Conservation (phyloP, 345 rosid genomes). For the Clarkia xantiana region DNA sequence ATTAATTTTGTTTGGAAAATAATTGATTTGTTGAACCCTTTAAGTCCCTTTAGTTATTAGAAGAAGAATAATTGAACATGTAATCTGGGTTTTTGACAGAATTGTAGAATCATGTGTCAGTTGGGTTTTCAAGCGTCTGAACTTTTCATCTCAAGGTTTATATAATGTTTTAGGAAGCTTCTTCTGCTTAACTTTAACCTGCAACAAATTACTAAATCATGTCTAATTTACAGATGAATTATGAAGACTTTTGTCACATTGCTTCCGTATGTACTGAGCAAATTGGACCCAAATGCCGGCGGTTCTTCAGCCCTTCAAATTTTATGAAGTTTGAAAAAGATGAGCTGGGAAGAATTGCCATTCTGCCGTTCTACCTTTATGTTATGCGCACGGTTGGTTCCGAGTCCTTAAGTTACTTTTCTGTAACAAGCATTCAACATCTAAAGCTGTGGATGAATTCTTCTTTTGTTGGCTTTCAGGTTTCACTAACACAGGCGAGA, state of each 20-base stretch:
- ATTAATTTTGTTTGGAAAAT: no score
- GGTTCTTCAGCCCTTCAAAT: slow-evolving; percentile 95
- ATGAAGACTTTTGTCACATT: slow-evolving; percentile 98
- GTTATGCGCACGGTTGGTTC: slow-evolving; percentile 95
- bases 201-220: background rate
- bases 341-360: slow-evolving; percentile 96
- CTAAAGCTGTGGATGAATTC: background rate
- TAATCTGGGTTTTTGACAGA: no score
- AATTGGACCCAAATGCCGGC: slow-evolving; percentile 93
- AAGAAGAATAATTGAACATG: no score
- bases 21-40: no score
- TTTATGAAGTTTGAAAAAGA: slow-evolving; percentile 99
- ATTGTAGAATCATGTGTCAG: no score
- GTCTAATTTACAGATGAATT: slow-evolving; percentile 61
- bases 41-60: no score
- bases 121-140: no score
- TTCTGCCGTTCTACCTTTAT: slow-evolving; percentile 89
- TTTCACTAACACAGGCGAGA: slow-evolving; percentile 96
- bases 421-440: background rate
- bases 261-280: slow-evolving; percentile 95
- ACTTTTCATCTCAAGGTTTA: no score
- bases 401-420: background rate
- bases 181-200: background rate
- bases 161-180: background rate
- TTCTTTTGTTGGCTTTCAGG: slow-evolving; percentile 33